Evolutionary conservation across 441 rosid genomes (phyloP).

Genomic region (Brassica balearica): DNA sequence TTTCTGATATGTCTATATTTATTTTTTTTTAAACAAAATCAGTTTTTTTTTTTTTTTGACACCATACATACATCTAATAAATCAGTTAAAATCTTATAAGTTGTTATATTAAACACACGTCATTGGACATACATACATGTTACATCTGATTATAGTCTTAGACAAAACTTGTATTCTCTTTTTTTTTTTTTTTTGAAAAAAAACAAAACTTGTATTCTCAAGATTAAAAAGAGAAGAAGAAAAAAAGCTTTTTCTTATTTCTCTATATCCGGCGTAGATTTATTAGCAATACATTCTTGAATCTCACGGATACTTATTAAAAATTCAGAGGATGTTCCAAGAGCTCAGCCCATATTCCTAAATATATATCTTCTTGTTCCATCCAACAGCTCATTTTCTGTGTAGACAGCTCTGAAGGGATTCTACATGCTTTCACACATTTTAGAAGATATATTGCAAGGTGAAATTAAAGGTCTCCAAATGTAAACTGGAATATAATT

Average conservation of each 20-base stretch:
- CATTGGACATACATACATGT: neutral
- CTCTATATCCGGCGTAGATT: neutral
- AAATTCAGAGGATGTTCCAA: neutral
- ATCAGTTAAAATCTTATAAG: neutral
- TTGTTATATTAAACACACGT: neutral
- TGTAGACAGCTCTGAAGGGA: neutral
- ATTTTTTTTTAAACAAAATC: neutral
- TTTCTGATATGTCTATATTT: neutral
- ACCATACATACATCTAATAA: too few species aligned
- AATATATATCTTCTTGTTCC: neutral
- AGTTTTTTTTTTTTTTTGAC: too few species aligned
- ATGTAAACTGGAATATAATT: neutral
- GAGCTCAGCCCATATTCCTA: neutral
- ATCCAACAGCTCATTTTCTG: neutral
- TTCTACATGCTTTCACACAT: neutral
- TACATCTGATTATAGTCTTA: neutral
- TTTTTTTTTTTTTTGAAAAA: too few species aligned
- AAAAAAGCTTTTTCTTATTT: neutral
- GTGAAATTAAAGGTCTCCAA: neutral
- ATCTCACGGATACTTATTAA: neutral
- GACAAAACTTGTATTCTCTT: neutral
- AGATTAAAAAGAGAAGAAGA: neutral
- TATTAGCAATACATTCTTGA: neutral
- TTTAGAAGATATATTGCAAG: neutral
- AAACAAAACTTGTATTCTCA: neutral